These are phyloP conservation scores for Alternaria alternata DNA, from an alignment of 2,329 filamentous ascomycete species.

Conservation along the genomic window DNA sequence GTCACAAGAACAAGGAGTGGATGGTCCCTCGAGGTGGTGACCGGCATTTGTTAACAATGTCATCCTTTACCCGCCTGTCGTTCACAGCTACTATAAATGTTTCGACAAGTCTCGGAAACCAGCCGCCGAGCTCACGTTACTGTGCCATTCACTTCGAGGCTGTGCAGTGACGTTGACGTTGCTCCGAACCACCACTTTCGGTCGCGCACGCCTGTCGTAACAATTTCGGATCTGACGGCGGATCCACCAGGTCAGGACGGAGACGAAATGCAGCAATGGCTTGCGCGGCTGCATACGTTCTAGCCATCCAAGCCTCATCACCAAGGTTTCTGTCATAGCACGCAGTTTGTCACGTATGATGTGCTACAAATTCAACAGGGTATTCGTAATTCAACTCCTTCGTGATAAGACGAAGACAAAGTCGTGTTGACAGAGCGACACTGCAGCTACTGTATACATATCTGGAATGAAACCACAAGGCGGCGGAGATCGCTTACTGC, in stretches of 20 bases:
- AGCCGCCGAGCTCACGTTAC: conserved; percentile 19
- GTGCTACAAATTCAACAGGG: neutral
- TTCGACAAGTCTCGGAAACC: conserved; percentile 20
- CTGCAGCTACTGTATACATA: neutral
- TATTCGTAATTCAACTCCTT: conserved; percentile 1
- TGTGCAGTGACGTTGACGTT: conserved; percentile 31
- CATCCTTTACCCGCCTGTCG: conserved; percentile 22
- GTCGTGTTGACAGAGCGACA: neutral
- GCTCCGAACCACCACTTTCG: conserved; percentile 30
- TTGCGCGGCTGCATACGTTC: conserved; percentile 16
- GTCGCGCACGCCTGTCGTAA: conserved; percentile 24
- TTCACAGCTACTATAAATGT: conserved; percentile 36
- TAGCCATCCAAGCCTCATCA: neutral
- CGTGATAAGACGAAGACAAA: conserved; percentile 8
- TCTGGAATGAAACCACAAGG: conserved; percentile 2
- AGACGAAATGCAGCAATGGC: conserved; percentile 22
- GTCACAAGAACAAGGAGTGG: conserved; percentile 26
- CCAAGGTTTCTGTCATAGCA: neutral
- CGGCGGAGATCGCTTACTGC: neutral
- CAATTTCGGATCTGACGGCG: conserved; percentile 12
- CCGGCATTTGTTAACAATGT: conserved; percentile 17
- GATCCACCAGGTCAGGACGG: conserved; percentile 9
- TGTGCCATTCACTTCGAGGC: conserved; percentile 33
- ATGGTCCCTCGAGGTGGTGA: conserved; percentile 9
- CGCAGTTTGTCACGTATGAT: conserved; percentile 1